These are phyloP conservation scores for Boletales sp. DNA, from an alignment of 768 basidiomycete species.

Conservation along the genomic window DNA sequence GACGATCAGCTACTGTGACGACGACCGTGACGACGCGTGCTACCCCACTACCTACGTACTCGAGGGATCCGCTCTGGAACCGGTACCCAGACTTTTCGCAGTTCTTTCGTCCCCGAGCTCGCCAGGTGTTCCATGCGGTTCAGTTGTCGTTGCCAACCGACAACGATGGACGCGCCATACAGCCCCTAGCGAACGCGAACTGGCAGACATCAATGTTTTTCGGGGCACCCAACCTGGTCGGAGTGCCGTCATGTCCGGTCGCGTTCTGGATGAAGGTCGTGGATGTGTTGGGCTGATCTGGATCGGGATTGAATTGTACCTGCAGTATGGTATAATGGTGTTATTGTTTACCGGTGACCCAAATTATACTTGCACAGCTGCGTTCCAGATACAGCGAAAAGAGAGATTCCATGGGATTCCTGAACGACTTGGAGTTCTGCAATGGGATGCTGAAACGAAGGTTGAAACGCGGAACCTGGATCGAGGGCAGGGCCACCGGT, in stretches of 20 bases:
- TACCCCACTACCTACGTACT: conserved; percentile 14
- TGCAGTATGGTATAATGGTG: not conserved
- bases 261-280: conserved; percentile 17
- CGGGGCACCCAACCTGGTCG: too few species aligned
- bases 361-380: conserved; percentile 48
- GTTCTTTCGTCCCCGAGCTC: conserved; percentile 22
- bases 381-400: conserved; percentile 53
- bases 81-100: conserved; percentile 33
- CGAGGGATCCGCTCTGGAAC: conserved; percentile 29
- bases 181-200: too few species aligned
- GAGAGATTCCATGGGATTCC: conserved; percentile 36
- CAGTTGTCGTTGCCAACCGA: not conserved
- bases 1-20: not conserved
- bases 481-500: conserved; percentile 40
- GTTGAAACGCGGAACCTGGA: conserved; percentile 30
- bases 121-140: conserved; percentile 7
- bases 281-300: conserved; percentile 9
- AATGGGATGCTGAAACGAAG: conserved; percentile 36
- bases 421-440: conserved; percentile 48
- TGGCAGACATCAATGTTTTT: too few species aligned
- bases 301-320: too few species aligned
- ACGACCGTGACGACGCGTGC: not conserved
- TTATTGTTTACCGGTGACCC: conserved; percentile 33
- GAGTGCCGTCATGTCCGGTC: conserved; percentile 9
- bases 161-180: not conserved